Evolutionary conservation across 441 rosid genomes (phyloP).

Genomic region (Eruca vesicaria): DNA sequence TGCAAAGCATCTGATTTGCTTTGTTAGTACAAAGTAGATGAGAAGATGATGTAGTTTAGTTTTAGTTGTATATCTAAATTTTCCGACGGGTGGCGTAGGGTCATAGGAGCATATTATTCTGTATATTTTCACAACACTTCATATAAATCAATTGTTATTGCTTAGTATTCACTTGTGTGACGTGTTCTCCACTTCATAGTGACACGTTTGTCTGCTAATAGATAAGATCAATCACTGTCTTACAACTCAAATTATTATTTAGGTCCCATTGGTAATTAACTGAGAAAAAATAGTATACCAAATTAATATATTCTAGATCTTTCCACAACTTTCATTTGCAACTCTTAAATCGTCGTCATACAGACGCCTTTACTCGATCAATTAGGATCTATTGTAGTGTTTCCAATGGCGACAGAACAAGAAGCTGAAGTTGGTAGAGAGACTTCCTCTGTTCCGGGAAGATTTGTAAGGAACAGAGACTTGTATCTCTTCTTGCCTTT

Average conservation of each 20-base stretch:
- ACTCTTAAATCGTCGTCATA: neutral
- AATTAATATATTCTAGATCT: neutral
- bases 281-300: neutral
- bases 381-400: neutral
- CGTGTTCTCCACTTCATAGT: neutral
- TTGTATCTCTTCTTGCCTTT: conserved; percentile 58
- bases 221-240: conserved; percentile 31
- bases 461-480: conserved; percentile 47
- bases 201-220: conserved; percentile 13
- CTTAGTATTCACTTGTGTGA: neutral
- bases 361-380: neutral
- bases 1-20: neutral
- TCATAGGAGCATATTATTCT: neutral
- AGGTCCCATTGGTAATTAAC: neutral
- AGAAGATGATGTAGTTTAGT: neutral
- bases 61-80: neutral
- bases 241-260: neutral
- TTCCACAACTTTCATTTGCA: neutral
- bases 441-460: conserved; percentile 25
- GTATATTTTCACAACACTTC: neutral
- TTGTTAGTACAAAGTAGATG: conserved; percentile 12
- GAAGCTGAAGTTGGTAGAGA: conserved; percentile 20
- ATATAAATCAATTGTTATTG: conserved; percentile 1
- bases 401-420: conserved; percentile 24
- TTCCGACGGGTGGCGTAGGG: neutral